A percentile compares a stretch with the other conserved stretches of the same genome.
Evolutionary conservation across 495 filamentous ascomycete species (phyloP).

Genomic region (Talaromyces ruber): DNA sequence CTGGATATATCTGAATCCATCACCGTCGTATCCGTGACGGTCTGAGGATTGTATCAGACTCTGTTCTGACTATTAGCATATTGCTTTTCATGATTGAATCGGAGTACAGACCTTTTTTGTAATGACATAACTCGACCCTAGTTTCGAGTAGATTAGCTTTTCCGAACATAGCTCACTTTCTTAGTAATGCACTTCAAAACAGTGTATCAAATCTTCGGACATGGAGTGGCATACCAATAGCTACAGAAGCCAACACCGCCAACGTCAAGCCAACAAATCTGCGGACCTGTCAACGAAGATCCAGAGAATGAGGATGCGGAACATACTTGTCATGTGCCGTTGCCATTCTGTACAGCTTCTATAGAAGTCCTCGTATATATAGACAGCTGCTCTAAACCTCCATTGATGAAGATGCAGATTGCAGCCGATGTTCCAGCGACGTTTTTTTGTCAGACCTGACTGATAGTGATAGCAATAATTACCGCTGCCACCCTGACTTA

Average conservation of each 20-base stretch:
- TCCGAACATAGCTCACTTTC: not conserved
- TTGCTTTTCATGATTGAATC: conserved; percentile 2
- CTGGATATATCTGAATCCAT: conserved; percentile 86
- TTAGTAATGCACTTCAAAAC: not conserved
- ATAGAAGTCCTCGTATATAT: not conserved
- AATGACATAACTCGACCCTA: conserved; percentile 87
- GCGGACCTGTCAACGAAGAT: conserved; percentile 24
- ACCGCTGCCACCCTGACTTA: not conserved
- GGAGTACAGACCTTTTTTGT: conserved; percentile 68
- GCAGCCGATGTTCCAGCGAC: not conserved
- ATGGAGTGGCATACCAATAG: conserved; percentile 62
- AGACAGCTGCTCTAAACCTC: not conserved
- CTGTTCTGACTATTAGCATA: conserved; percentile 27
- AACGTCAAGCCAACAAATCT: conserved; percentile 87
- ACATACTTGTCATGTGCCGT: conserved; percentile 6
- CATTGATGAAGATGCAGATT: not conserved
- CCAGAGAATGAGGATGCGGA: not conserved
- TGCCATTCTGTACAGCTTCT: not conserved
- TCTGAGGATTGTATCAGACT: conserved; percentile 85
- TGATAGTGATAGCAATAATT: not conserved
- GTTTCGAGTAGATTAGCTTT: conserved; percentile 10
- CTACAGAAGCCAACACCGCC: conserved; percentile 86
- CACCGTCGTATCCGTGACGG: conserved; percentile 90
- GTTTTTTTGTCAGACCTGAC: not conserved
- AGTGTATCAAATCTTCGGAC: not conserved